phyloP scores from a whole-genome alignment of 2,329 filamentous ascomycete genomes.

The Bipolaris sorokiniana region DNA sequence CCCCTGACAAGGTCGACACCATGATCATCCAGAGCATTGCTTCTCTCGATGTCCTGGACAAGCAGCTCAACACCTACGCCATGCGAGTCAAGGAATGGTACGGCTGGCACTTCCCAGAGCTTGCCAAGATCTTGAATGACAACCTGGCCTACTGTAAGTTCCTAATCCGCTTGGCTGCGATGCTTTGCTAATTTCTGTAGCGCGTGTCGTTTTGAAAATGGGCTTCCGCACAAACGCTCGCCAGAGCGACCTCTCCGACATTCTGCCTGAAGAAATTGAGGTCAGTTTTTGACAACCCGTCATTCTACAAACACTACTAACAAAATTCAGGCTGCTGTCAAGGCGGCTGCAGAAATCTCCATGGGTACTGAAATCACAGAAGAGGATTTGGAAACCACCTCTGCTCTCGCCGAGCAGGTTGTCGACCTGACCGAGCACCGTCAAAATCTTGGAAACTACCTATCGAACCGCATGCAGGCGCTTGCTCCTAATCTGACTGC shows the following conservation, averaged over 20 bases:
- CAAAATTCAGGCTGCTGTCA: constrained; percentile 66
- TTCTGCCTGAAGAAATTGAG: constrained; percentile 96
- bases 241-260: constrained; percentile 73
- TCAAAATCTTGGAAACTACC: constrained; percentile 83
- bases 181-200: background rate
- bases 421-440: constrained; percentile 84
- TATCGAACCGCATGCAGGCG: constrained; percentile 91
- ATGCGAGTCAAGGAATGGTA: constrained; percentile 99
- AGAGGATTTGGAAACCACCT: constrained; percentile 92
- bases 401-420: constrained; percentile 89
- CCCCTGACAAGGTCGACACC: constrained; percentile 96
- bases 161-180: background rate
- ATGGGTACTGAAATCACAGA: constrained; percentile 98
- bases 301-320: background rate
- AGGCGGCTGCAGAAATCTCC: constrained; percentile 91
- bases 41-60: constrained; percentile 92
- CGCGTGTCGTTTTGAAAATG: constrained; percentile 84
- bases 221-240: constrained; percentile 85
- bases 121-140: constrained; percentile 84
- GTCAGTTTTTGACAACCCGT: background rate
- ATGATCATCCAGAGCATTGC: constrained; percentile 98
- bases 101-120: constrained; percentile 98
- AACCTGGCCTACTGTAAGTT: constrained; percentile 69
- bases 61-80: constrained; percentile 97
- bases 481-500: constrained; percentile 96